A percentile compares a stretch with the other conserved stretches of the same genome.
Conservation (phyloP, 2,329 filamentous ascomycete genomes). For the Botrytis deweyae region DNA sequence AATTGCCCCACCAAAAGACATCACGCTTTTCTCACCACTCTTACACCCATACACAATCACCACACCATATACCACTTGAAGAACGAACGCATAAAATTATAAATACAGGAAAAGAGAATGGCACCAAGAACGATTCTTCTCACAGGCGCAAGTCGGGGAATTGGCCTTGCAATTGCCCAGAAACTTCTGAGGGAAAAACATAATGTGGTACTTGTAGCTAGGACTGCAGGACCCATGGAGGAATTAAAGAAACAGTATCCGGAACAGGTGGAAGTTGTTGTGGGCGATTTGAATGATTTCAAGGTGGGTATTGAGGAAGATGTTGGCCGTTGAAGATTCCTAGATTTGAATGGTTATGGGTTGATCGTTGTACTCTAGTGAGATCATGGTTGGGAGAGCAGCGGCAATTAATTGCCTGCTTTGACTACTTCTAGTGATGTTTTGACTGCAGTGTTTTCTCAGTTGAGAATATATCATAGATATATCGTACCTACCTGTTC, state of each 20-base stretch:
- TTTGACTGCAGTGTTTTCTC: neutral
- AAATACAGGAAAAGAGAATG: slow-evolving; percentile 41
- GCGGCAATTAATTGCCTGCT: neutral
- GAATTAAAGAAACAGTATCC: slow-evolving; percentile 52
- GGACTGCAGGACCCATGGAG: slow-evolving; percentile 51
- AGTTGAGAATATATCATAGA: neutral
- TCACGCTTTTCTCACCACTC: neutral
- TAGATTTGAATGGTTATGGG: neutral
- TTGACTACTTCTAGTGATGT: neutral
- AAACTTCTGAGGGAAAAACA: slow-evolving; percentile 53
- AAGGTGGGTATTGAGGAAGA: slow-evolving; percentile 42
- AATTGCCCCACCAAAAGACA: slow-evolving; percentile 10
- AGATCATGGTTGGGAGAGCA: neutral
- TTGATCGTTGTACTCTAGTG: neutral
- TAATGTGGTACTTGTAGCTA: slow-evolving; percentile 59
- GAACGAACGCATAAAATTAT: neutral
- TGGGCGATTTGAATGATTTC: slow-evolving; percentile 55
- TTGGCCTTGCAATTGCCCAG: slow-evolving; percentile 57
- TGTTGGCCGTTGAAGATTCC: neutral
- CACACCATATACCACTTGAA: neutral
- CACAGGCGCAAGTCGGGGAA: slow-evolving; percentile 63
- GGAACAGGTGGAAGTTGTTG: slow-evolving; percentile 54
- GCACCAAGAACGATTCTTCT: slow-evolving; percentile 68
- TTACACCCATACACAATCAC: neutral
- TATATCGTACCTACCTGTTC: neutral